phyloP scores from a whole-genome alignment of 768 basidiomycete species.

The Roridomyces roridus region DNA sequence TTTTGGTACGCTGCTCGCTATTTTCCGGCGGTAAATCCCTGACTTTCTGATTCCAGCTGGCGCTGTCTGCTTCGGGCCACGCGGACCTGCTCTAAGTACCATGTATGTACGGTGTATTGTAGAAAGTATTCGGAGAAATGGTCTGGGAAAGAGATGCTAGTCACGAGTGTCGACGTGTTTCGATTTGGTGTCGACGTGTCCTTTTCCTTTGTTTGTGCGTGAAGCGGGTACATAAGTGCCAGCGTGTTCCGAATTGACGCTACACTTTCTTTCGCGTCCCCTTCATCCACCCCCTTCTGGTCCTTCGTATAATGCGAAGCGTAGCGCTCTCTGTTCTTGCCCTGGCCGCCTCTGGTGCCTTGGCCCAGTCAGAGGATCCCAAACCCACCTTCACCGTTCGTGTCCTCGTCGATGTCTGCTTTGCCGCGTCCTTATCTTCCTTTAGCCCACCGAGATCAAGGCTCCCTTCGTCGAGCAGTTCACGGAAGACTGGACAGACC shows the following conservation, averaged over 20 bases:
- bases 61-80: constrained; percentile 94
- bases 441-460: constrained; percentile 76
- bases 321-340: constrained; percentile 83
- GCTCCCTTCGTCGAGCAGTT: constrained; percentile 98
- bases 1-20: constrained; percentile 66
- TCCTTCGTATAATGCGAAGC: constrained; percentile 90
- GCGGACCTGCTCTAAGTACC: constrained; percentile 78
- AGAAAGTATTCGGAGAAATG: background rate
- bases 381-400: constrained; percentile 76
- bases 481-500: constrained; percentile 85
- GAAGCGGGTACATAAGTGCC: too few relatives aligned
- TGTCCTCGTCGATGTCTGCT: constrained; percentile 22
- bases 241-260: background rate
- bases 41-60: constrained; percentile 59
- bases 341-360: constrained; percentile 66
- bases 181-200: constrained; percentile 18
- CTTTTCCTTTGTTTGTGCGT: constrained; percentile 4
- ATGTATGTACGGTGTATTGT: constrained; percentile 21
- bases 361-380: constrained; percentile 64
- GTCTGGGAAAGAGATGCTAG: constrained; percentile 3
- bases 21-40: constrained; percentile 9
- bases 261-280: constrained; percentile 40
- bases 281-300: constrained; percentile 45
- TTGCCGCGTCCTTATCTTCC: constrained; percentile 23
- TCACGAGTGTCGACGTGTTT: constrained; percentile 15